Percentiles rank a stretch among this genome's conserved stretches.
Conservation (phyloP, 768 basidiomycete species). For the Cantharellus cinnabarinus region DNA sequence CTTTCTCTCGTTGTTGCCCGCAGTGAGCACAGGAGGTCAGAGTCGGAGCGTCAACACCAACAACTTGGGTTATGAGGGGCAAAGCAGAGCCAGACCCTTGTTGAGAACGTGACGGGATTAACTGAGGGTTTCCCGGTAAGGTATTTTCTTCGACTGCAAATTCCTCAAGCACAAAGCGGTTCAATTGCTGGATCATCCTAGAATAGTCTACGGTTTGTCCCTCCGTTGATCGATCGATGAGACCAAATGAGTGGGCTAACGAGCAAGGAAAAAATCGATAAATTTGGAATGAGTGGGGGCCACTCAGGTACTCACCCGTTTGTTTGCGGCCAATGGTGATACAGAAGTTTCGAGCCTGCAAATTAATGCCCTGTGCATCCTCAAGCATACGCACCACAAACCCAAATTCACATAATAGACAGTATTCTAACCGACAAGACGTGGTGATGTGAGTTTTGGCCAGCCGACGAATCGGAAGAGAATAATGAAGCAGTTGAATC, state of each 20-base stretch:
- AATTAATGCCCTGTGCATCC: constrained; percentile 83
- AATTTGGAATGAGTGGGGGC: neutral
- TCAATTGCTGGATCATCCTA: constrained; percentile 84
- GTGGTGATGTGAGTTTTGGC: constrained; percentile 86
- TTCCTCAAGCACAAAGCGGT: constrained; percentile 80
- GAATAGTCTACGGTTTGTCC: constrained; percentile 55
- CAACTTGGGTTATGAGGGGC: constrained; percentile 67
- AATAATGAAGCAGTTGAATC: constrained; percentile 80
- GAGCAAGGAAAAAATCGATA: neutral
- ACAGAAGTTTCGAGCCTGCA: constrained; percentile 94
- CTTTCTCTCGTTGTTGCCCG: constrained; percentile 48
- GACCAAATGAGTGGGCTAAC: constrained; percentile 49
- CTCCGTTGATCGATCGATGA: constrained; percentile 76
- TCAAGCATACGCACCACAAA: constrained; percentile 91
- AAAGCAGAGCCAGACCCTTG: constrained; percentile 10
- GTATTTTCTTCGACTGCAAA: constrained; percentile 53
- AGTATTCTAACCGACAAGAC: constrained; percentile 76
- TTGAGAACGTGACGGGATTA: constrained; percentile 17
- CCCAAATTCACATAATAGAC: constrained; percentile 84
- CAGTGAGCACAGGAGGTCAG: constrained; percentile 58
- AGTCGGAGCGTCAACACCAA: constrained; percentile 64
- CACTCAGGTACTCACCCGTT: constrained; percentile 32
- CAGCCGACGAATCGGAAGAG: constrained; percentile 48
- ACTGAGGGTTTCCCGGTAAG: constrained; percentile 35
- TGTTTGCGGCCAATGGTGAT: constrained; percentile 77